Evolutionary conservation across 148 eudicot genomes (phyloP).

Genomic region (Rhododendron griersonianum): DNA sequence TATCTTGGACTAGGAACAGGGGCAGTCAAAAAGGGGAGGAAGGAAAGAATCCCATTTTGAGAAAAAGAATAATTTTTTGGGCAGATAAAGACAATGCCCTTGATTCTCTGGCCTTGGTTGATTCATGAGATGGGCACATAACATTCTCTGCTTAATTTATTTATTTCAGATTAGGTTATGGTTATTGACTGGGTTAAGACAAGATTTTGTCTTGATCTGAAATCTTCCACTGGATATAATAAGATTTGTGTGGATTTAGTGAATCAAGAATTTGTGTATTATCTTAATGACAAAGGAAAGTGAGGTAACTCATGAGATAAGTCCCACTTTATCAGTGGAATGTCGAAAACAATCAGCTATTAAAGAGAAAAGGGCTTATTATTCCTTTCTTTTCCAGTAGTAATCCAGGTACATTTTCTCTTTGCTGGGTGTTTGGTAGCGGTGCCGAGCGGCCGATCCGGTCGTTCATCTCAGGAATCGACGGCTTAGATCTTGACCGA

Average conservation of each 20-base stretch:
- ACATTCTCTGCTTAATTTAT: not conserved
- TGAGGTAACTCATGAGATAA: not conserved
- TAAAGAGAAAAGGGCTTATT: not conserved
- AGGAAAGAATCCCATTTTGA: slow-evolving; percentile 15
- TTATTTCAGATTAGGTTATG: not conserved
- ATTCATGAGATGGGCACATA: not conserved
- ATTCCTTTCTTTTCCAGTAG: not conserved
- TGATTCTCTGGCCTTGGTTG: not conserved
- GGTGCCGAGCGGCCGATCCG: no score
- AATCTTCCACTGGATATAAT: not conserved
- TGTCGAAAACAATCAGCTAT: not conserved
- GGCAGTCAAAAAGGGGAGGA: slow-evolving; percentile 40
- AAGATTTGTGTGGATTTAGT: not conserved
- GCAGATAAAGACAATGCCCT: slow-evolving; percentile 3
- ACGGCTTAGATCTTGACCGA: no score
- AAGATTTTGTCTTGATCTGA: slow-evolving; percentile 9
- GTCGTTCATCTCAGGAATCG: no score
- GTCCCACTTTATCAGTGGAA: not conserved
- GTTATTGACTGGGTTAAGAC: not conserved
- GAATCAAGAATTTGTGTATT: slow-evolving; percentile 1
- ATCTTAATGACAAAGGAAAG: not conserved
- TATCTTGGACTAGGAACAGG: slow-evolving; percentile 29
- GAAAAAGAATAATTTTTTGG: not conserved
- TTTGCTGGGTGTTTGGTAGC: not conserved
- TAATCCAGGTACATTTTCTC: not conserved